These are phyloP conservation scores for Melampsora americana DNA, from an alignment of 1,284 basidiomycete species.

Conservation along the genomic window DNA sequence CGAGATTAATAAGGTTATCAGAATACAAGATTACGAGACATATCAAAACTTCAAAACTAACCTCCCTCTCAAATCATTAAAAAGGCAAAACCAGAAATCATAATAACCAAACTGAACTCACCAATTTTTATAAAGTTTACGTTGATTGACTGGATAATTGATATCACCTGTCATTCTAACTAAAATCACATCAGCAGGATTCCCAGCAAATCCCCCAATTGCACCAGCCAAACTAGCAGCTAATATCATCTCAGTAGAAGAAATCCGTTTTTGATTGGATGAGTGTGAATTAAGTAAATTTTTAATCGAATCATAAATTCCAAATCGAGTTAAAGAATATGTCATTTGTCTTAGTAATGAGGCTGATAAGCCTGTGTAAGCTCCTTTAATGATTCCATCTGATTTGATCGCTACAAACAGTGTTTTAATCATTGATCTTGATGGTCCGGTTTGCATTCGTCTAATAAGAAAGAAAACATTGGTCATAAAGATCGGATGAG, in stretches of 20 bases:
- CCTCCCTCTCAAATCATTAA: no score
- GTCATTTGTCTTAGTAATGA: slow-evolving; percentile 90
- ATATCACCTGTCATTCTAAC: slow-evolving; percentile 43
- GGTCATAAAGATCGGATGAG: neutral
- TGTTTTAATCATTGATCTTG: slow-evolving; percentile 38
- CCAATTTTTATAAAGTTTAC: slow-evolving; percentile 43
- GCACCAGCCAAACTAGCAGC: slow-evolving; percentile 42
- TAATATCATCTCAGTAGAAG: slow-evolving; percentile 10
- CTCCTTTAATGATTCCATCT: slow-evolving; percentile 59
- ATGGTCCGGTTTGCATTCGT: slow-evolving; percentile 40
- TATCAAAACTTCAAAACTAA: no score
- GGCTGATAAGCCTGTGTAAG: slow-evolving; percentile 81
- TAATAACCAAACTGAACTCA: slow-evolving; percentile 6
- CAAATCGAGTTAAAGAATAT: slow-evolving; percentile 86
- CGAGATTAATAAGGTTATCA: no score
- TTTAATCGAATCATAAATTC: slow-evolving; percentile 88
- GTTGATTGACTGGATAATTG: slow-evolving; percentile 23
- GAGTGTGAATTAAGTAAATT: slow-evolving; percentile 59
- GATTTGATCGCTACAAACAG: slow-evolving; percentile 13
- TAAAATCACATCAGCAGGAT: slow-evolving; percentile 44
- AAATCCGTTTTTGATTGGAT: slow-evolving; percentile 13
- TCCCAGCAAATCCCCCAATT: slow-evolving; percentile 41
- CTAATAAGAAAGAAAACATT: no score
- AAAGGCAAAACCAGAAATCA: neutral
- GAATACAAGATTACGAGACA: no score